Percentiles rank a stretch among this genome's conserved stretches.
Evolutionary conservation across 306 rosid genomes (phyloP).

Genomic region (Castanospermum australe): DNA sequence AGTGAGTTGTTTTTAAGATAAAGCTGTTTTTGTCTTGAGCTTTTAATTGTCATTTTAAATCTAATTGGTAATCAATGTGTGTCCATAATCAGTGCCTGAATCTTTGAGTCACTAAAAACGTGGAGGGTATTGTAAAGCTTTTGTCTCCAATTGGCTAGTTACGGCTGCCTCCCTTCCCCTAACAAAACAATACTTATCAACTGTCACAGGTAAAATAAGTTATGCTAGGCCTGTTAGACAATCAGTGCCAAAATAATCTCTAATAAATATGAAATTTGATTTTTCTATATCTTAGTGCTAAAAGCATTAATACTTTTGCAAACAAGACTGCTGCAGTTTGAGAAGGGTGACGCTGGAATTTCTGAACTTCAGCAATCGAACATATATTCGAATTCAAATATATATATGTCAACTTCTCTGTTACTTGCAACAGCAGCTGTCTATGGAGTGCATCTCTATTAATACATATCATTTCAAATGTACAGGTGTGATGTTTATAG

Average conservation of each 20-base stretch:
- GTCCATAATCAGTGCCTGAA: conserved; percentile 12
- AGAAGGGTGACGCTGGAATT: neutral
- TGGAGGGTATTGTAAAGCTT: neutral
- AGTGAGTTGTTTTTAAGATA: conserved; percentile 51
- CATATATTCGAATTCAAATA: neutral
- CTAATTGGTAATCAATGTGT: neutral
- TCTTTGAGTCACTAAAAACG: conserved; percentile 2
- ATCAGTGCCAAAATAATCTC: neutral
- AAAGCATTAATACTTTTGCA: neutral
- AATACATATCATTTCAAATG: conserved; percentile 26
- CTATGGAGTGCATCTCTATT: neutral
- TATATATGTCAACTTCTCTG: neutral
- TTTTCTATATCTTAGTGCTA: neutral
- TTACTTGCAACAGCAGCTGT: neutral
- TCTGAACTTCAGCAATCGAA: neutral
- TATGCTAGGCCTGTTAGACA: conserved; percentile 4
- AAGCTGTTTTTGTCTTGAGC: conserved; percentile 18
- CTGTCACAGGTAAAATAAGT: neutral
- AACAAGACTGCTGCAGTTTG: neutral
- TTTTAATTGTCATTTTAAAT: neutral
- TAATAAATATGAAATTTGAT: neutral
- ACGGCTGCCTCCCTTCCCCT: conserved; percentile 12
- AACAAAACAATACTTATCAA: neutral
- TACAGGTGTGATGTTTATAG: conserved; percentile 96
- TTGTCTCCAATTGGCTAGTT: neutral